These are phyloP conservation scores for Grigorovia yakushimaensis DNA, from an alignment of 805 yeast species.

Conservation along the genomic window DNA sequence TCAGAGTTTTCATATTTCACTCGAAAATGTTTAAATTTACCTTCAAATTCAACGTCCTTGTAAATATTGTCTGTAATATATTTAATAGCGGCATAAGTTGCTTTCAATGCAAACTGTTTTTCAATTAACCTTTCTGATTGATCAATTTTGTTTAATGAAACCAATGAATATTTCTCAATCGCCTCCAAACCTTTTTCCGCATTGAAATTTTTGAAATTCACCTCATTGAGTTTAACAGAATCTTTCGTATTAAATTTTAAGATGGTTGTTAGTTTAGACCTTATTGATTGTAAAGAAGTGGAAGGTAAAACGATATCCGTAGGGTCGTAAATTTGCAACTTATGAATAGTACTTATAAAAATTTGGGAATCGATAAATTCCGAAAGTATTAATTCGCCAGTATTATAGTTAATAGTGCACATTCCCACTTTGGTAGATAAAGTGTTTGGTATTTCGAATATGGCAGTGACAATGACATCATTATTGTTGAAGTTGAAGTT, in stretches of 20 bases:
- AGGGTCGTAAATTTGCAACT: slow-evolving; percentile 29
- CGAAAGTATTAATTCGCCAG: slow-evolving; percentile 32
- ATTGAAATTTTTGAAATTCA: slow-evolving; percentile 21
- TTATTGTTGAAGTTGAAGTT: neutral
- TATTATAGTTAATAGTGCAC: slow-evolving; percentile 31
- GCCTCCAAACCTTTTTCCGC: slow-evolving; percentile 17
- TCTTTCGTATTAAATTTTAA: slow-evolving; percentile 27
- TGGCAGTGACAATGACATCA: slow-evolving; percentile 2
- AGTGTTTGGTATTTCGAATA: slow-evolving; percentile 22
- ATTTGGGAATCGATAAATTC: slow-evolving; percentile 37
- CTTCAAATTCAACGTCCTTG: neutral
- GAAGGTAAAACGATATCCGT: slow-evolving; percentile 31
- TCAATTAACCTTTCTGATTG: slow-evolving; percentile 19
- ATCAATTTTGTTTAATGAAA: slow-evolving; percentile 1
- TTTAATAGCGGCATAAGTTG: slow-evolving; percentile 28
- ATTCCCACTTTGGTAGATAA: slow-evolving; percentile 30
- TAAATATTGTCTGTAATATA: slow-evolving; percentile 11
- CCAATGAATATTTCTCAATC: slow-evolving; percentile 15
- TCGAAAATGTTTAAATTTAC: slow-evolving; percentile 26
- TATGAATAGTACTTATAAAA: slow-evolving; percentile 36
- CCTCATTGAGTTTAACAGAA: slow-evolving; percentile 18
- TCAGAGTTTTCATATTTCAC: slow-evolving; percentile 32
- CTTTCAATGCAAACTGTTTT: slow-evolving; percentile 25
- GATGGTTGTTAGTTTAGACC: slow-evolving; percentile 29
- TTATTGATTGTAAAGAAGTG: slow-evolving; percentile 18